Base-by-base conservation (phyloP, 2,329 filamentous ascomycete species). In the Neonectria magnoliae region DNA sequence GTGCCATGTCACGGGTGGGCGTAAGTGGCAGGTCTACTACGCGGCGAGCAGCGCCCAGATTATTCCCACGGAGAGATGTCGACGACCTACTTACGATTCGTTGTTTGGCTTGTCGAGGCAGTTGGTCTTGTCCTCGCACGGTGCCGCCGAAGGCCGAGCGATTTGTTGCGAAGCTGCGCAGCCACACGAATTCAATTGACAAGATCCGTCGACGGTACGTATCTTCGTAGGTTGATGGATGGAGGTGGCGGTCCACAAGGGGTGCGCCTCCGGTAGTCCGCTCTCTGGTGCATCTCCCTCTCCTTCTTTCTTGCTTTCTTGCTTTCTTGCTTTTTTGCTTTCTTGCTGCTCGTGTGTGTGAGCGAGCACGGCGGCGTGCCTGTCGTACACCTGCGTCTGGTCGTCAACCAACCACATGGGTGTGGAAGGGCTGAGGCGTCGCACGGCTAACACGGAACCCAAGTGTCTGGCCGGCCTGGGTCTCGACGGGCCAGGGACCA, bases 381-480 rank as follows among this genome's bases (percentile, higher is more conserved):
- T 51, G 48, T 51, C 48, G 48, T 51, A 29, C 48, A 18, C 14
- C 48, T 51, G 48, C 48, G 48, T 20, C n/a, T 22, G 45, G 45
- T 48, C 9, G 27, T 50, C 27, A 13, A 42, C 48, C 48, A 51
- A 51, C 48, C 48, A 22, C n/a, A 51, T 51, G n/a, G 25, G 25
- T 51, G n/a, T 51, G 59, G 59, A 52, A 56, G 38, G 33, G 29
- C 60, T 58, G 60, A 62, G 59, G 54, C 52, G 48, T 62, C 60
- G 36, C 56, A 64, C 61, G 61, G 61, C 61, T 64, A 64, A 64
- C 36, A 64, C 61, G 61, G 61, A 64, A 59, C 61, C 33, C 51
- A 52, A 52, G 42, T 51, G 60, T 44, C 60, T 55, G 47, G 56
- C 53, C 57, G 48, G 60, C 41, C 22, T 58, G 45, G 47, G 36